Percentiles rank a stretch among this genome's conserved stretches.
phyloP scores from a whole-genome alignment of 116 monocot species.

The Trichopus zeylanicus region DNA sequence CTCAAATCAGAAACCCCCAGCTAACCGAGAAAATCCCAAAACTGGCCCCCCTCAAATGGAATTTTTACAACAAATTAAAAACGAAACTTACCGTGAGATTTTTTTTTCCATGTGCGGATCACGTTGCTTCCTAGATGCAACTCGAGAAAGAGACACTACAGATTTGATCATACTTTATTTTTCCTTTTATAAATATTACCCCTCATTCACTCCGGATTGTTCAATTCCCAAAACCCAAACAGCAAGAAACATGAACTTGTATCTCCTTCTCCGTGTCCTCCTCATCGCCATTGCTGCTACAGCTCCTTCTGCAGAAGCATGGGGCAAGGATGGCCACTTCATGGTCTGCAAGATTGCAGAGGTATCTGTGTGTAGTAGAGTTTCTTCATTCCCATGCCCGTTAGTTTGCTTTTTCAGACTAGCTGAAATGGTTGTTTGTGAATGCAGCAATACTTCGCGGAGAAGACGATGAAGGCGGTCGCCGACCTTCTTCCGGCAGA shows the following conservation, averaged over 20 bases:
- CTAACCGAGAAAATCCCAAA: no score
- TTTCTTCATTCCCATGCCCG: background rate
- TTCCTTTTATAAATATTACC: no score
- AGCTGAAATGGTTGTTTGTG: background rate
- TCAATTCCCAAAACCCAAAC: no score
- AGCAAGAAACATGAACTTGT: background rate
- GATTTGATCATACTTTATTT: no score
- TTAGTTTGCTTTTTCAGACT: background rate
- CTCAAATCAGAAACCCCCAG: no score
- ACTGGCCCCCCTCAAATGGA: no score
- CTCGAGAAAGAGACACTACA: no score
- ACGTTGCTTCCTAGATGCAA: no score
- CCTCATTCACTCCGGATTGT: no score
- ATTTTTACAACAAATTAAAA: no score
- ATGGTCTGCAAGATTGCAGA: slow-evolving; percentile 3
- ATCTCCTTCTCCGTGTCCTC: background rate
- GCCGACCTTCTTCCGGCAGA: slow-evolving; percentile 30
- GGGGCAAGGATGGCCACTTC: slow-evolving; percentile 1
- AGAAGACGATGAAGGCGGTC: slow-evolving; percentile 24
- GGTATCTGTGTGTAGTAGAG: background rate
- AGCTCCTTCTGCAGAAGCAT: background rate
- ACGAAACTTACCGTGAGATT: no score
- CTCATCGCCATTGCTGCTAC: background rate
- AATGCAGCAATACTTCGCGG: slow-evolving; percentile 25
- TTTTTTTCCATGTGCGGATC: no score